These are phyloP conservation scores for Fragaria iinumae DNA, from an alignment of 306 rosid genomes.

Conservation along the genomic window DNA sequence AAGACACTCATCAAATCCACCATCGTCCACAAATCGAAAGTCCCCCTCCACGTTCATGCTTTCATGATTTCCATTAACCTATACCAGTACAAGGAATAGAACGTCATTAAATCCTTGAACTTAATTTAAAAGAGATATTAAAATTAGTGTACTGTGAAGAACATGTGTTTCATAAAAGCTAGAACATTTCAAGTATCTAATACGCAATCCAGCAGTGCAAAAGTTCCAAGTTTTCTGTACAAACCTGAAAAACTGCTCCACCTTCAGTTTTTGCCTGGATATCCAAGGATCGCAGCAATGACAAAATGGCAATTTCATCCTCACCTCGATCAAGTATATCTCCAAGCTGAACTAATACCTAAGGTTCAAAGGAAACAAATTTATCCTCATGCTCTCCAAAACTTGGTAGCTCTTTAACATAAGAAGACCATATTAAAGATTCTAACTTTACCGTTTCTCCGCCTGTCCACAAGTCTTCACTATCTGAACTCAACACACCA, in stretches of 20 bases:
- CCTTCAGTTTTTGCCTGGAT: constrained; percentile 78
- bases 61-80: constrained; percentile 95
- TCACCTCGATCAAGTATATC: constrained; percentile 96
- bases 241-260: constrained; percentile 97
- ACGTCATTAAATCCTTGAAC: neutral
- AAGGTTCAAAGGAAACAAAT: constrained; percentile 6
- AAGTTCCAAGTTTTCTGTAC: constrained; percentile 24
- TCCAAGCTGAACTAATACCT: constrained; percentile 94
- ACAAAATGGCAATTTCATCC: constrained; percentile 90
- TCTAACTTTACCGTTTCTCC: constrained; percentile 59
- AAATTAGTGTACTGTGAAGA: neutral
- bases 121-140: neutral
- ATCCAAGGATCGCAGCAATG: constrained; percentile 79
- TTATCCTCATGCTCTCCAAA: constrained; percentile 4
- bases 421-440: constrained; percentile 5
- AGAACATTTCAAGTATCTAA: constrained; percentile 5
- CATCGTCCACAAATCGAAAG: constrained; percentile 75
- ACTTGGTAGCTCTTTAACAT: neutral
- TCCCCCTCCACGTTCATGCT: constrained; percentile 97
- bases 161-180: neutral
- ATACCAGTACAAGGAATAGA: constrained; percentile 16
- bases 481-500: constrained; percentile 78
- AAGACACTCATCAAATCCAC: constrained; percentile 78
- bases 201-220: neutral
- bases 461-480: constrained; percentile 79